These are phyloP conservation scores for Pittosporum tobira DNA, from an alignment of 129 eudicot species.

Conservation along the genomic window DNA sequence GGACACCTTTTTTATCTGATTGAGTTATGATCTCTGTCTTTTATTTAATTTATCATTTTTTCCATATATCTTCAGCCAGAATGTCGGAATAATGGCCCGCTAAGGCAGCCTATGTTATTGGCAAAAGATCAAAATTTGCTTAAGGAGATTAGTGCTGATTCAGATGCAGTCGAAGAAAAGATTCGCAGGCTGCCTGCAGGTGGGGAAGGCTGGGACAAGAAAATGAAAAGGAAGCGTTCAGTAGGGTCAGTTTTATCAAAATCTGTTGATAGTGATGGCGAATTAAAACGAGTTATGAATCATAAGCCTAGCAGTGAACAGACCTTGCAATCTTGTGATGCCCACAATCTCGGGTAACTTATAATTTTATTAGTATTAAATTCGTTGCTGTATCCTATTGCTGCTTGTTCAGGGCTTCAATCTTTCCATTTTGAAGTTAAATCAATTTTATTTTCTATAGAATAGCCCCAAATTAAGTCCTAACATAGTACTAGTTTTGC, in stretches of 20 bases:
- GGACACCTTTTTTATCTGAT: neutral
- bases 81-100: slow-evolving; percentile 41
- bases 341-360: slow-evolving; percentile 49
- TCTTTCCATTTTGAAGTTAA: neutral
- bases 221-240: slow-evolving; percentile 84
- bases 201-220: slow-evolving; percentile 95
- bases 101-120: slow-evolving; percentile 46
- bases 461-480: no score
- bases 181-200: slow-evolving; percentile 68
- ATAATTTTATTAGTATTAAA: slow-evolving; percentile 1
- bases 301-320: slow-evolving; percentile 50
- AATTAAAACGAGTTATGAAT: slow-evolving; percentile 44
- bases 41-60: neutral
- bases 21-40: no score
- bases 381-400: no score
- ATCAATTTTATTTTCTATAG: no score
- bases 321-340: slow-evolving; percentile 39
- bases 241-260: slow-evolving; percentile 53
- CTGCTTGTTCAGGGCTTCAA: neutral
- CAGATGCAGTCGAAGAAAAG: slow-evolving; percentile 62
- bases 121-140: slow-evolving; percentile 58
- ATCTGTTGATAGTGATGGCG: slow-evolving; percentile 55
- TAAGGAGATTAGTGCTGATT: slow-evolving; percentile 50
- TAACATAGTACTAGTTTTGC: no score
- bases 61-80: slow-evolving; percentile 41